phyloP scores from a whole-genome alignment of 1,139 yeast species.

The Candida smagusa region DNA sequence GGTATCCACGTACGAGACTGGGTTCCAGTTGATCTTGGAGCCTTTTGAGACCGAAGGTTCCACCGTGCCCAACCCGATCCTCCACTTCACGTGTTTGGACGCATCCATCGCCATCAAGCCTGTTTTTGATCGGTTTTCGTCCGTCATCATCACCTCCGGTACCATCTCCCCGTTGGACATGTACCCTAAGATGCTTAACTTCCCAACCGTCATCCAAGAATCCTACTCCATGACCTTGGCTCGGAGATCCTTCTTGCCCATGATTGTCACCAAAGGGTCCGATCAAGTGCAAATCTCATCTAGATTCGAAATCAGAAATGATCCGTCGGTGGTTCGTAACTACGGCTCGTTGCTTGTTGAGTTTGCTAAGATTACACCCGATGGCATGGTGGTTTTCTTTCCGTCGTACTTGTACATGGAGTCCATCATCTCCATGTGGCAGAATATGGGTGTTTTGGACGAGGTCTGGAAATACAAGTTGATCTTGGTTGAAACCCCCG shows the following conservation, averaged over 20 bases:
- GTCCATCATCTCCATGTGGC: conserved; percentile 97
- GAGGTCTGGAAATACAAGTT: conserved; percentile 98
- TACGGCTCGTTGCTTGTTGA: conserved; percentile 91
- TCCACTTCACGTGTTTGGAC: conserved; percentile 91
- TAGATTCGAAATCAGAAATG: conserved; percentile 93
- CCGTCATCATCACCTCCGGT: conserved; percentile 94
- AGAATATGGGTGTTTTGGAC: conserved; percentile 93
- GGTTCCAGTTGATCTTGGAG: conserved; percentile 86
- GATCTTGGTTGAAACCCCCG: conserved; percentile 97
- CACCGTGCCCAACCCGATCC: conserved; percentile 96
- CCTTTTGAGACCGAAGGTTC: conserved; percentile 97
- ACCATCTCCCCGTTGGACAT: conserved; percentile 97
- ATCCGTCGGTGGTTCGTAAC: conserved; percentile 95
- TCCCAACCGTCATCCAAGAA: conserved; percentile 90
- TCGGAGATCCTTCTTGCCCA: conserved; percentile 86
- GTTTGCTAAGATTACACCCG: conserved; percentile 93
- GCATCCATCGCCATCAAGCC: conserved; percentile 98
- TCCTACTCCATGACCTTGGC: conserved; percentile 96
- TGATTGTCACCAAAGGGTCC: conserved; percentile 95
- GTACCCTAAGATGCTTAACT: conserved; percentile 97
- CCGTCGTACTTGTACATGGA: conserved; percentile 98
- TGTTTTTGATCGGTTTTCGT: conserved; percentile 88
- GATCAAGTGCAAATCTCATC: conserved; percentile 97
- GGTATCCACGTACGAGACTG: conserved; percentile 91
- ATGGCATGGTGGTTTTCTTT: conserved; percentile 96